Conservation (phyloP, 139 green algal species). For the Zygnema circumcarinatum region DNA sequence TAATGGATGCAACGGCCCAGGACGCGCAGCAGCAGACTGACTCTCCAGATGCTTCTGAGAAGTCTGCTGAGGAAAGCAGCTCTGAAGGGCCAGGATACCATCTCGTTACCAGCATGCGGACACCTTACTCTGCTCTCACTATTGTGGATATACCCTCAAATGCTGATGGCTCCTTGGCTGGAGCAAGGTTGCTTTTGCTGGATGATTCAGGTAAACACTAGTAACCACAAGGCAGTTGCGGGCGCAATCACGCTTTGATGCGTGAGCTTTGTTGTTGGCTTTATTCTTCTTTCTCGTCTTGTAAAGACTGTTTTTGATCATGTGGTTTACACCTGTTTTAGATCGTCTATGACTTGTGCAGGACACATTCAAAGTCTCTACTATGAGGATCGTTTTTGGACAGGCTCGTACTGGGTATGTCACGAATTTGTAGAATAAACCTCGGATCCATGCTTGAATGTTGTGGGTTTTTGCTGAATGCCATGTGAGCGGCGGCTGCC, state of each 20-base stretch:
- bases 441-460: background rate
- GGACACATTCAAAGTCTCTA: constrained; percentile 3
- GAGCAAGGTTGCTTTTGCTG: background rate
- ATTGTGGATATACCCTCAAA: background rate
- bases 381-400: constrained; percentile 16
- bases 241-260: no score
- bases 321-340: no score
- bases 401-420: constrained; percentile 17
- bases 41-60: background rate
- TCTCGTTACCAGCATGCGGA: background rate
- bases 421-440: background rate
- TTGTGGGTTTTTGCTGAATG: background rate
- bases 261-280: no score
- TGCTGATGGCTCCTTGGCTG: background rate
- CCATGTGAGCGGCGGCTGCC: background rate
- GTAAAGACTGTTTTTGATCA: no score
- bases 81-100: background rate
- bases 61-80: background rate
- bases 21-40: background rate
- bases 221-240: no score
- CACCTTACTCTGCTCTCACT: background rate
- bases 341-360: background rate
- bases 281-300: no score
- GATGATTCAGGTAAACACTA: background rate
- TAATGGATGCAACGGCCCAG: no score